Evolutionary conservation across 495 filamentous ascomycete genomes (phyloP), one percentile per base, ranked within the genome.

Genomic region (Glarea lozoyensis): DNA sequence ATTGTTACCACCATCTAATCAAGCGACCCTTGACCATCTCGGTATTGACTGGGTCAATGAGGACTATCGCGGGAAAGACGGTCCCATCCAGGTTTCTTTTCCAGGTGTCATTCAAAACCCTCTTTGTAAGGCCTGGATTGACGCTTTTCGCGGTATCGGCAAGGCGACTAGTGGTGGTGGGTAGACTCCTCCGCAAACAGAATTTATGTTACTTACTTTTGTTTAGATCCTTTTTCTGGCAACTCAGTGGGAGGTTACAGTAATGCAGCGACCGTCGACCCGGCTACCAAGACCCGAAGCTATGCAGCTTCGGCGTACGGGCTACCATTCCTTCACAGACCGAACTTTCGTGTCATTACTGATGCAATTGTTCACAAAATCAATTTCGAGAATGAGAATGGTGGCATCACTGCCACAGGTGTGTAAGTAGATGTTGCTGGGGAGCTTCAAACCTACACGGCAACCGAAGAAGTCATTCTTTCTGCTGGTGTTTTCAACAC

Each of bases 311-410:
- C 52, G 1, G 58, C 56, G 0, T 72, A 70, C 50, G 49, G 43
- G 13, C 25, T 51, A 1, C 57, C 61, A 20, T 52, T 66, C 15
- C 46, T 52, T 10, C 32, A 53, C 17, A 42, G 72, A 24, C 38
- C 59, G 3, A 75, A 75, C 46, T 48, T 76, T 4, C 53, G 60
- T 3, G 58, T 75, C 0, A 36, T 72, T 13, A 69, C 66, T 15
- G 58, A 66, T 17, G 65, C 68, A 1, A 35, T 64, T 0, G 70
- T 72, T 0, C 50, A 54, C 35, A 71, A 61, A 44, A 52, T 76
- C 30, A 23, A 66, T 12, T 60, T 73, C 40, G 53, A 61, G 27
- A 55, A 66, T 21, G 42, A 4, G 11, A 27, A 12, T 15, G 13
- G 17, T 2, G 17, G 22, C 4, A 21, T 41, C 9, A n/a, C 13